Conservation (phyloP, 2,329 filamentous ascomycete species). For the Venturia aucupariae region DNA sequence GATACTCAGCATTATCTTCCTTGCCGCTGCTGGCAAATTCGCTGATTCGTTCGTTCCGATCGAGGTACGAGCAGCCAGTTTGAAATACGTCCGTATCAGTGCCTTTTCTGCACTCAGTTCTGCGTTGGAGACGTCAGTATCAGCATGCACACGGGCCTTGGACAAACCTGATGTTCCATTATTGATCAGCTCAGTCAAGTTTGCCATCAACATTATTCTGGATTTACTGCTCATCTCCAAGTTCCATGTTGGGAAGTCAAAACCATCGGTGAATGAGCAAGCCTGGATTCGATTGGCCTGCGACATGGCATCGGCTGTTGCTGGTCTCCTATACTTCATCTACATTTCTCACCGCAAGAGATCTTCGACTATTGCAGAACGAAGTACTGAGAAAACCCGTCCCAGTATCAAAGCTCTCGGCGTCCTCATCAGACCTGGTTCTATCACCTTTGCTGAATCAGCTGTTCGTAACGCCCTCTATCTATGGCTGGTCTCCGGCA, state of each 20-base stretch:
- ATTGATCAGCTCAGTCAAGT: slow-evolving; percentile 54
- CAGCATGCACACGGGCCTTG: slow-evolving; percentile 52
- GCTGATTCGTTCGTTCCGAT: slow-evolving; percentile 54
- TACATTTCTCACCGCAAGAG: slow-evolving; percentile 29
- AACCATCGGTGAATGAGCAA: slow-evolving; percentile 54
- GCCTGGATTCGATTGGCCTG: slow-evolving; percentile 55
- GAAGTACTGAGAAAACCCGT: neutral
- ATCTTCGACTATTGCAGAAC: neutral
- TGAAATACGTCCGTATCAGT: slow-evolving; percentile 57
- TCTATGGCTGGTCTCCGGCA: slow-evolving; percentile 58
- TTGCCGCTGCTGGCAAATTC: slow-evolving; percentile 45
- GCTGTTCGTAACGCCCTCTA: slow-evolving; percentile 60
- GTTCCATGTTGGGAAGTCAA: slow-evolving; percentile 48
- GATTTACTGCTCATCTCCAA: slow-evolving; percentile 58
- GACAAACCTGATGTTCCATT: slow-evolving; percentile 62
- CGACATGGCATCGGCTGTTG: slow-evolving; percentile 45
- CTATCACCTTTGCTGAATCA: slow-evolving; percentile 54
- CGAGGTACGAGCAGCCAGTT: slow-evolving; percentile 45
- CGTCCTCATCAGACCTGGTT: slow-evolving; percentile 47
- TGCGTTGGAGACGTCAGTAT: slow-evolving; percentile 54
- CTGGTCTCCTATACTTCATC: slow-evolving; percentile 53
- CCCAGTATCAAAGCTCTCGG: slow-evolving; percentile 38
- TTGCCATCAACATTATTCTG: slow-evolving; percentile 56
- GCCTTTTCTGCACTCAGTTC: slow-evolving; percentile 54
- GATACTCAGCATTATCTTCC: slow-evolving; percentile 51